These are phyloP conservation scores for Miscanthus lutarioriparius DNA, from an alignment of 176 grass and related monocot species.

Conservation along the genomic window DNA sequence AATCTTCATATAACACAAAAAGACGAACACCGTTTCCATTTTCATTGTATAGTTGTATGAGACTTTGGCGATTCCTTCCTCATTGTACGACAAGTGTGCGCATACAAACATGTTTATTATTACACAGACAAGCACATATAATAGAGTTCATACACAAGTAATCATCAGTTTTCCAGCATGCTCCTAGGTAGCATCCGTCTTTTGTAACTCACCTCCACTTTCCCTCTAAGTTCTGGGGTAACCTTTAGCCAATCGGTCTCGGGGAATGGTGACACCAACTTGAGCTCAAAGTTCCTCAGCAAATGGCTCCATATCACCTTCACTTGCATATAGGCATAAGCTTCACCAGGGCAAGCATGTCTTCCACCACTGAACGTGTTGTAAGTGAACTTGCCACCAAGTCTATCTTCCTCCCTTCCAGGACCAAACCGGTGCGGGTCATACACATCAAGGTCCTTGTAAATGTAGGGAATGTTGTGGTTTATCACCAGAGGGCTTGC, in stretches of 20 bases:
- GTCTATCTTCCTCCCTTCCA: background rate
- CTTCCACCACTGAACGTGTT: background rate
- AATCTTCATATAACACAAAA: no score
- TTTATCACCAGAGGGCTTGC: background rate
- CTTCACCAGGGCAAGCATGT: background rate
- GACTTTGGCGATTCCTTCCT: no score
- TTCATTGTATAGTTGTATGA: no score
- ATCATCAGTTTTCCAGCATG: no score
- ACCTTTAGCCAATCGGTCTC: background rate
- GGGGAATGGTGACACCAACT: background rate
- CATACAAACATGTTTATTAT: no score
- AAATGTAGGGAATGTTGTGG: background rate
- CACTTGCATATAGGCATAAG: background rate
- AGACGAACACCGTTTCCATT: no score
- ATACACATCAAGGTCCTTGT: background rate
- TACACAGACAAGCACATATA: no score
- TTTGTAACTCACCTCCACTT: background rate
- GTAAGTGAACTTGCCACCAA: conserved; percentile 15
- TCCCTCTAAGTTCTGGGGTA: background rate
- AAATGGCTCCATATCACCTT: conserved; percentile 31
- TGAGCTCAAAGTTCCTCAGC: conserved; percentile 18
- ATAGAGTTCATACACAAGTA: no score
- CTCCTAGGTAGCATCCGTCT: background rate
- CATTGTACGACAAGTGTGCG: no score
- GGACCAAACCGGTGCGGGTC: background rate